Evolutionary conservation across 2,329 filamentous ascomycete genomes (phyloP).

Genomic region (Aspergillus novofumigatus): DNA sequence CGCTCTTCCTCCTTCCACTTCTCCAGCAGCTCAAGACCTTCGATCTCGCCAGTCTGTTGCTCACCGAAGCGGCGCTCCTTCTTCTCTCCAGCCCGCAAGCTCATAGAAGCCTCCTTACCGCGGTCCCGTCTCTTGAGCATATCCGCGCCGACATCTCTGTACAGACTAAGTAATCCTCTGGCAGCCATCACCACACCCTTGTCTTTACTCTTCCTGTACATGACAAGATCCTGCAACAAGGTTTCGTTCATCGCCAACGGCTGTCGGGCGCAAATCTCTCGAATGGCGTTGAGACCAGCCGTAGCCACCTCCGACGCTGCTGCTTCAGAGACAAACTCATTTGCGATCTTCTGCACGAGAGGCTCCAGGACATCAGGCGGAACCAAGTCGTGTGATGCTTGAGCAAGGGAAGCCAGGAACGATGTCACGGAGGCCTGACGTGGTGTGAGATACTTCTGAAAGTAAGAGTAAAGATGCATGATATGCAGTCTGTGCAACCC

Average conservation of each 20-base stretch:
- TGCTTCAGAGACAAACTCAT: slow-evolving; percentile 96
- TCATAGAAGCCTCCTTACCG: slow-evolving; percentile 85
- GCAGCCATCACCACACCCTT: slow-evolving; percentile 99
- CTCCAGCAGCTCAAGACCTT: slow-evolving; percentile 85
- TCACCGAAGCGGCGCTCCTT: slow-evolving; percentile 79
- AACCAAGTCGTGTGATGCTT: slow-evolving; percentile 85
- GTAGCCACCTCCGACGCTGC: slow-evolving; percentile 85
- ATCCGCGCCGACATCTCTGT: slow-evolving; percentile 85
- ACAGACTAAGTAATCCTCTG: slow-evolving; percentile 83
- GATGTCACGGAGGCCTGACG: slow-evolving; percentile 87
- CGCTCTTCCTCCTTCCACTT: slow-evolving; percentile 91
- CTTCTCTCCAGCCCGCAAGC: slow-evolving; percentile 68
- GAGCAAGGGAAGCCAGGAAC: slow-evolving; percentile 86
- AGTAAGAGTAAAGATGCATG: slow-evolving; percentile 90
- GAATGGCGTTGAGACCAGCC: slow-evolving; percentile 88
- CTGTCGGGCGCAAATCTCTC: slow-evolving; percentile 88
- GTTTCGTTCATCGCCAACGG: slow-evolving; percentile 96
- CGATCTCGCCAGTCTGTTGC: slow-evolving; percentile 73
- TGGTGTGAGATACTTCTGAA: slow-evolving; percentile 86
- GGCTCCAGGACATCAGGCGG: slow-evolving; percentile 91
- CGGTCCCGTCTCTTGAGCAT: slow-evolving; percentile 85
- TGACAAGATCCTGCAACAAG: slow-evolving; percentile 88
- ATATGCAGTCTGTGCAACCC: slow-evolving; percentile 90
- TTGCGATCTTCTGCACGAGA: slow-evolving; percentile 89
- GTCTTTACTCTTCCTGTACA: slow-evolving; percentile 96